Evolutionary conservation across 768 basidiomycete genomes (phyloP).

Genomic region (Lentinus tigrinus): DNA sequence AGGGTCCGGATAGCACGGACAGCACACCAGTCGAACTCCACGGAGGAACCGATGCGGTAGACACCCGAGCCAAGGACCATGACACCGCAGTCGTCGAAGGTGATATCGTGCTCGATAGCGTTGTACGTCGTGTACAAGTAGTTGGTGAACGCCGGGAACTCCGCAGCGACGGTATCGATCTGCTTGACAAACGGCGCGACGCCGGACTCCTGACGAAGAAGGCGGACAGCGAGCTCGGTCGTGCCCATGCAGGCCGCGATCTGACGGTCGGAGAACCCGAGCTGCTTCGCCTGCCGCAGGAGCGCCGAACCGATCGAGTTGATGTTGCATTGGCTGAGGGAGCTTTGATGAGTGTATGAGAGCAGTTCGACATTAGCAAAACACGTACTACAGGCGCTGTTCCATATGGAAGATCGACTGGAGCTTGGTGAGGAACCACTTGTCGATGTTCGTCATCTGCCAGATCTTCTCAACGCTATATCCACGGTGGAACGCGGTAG

Average conservation of each 20-base stretch:
- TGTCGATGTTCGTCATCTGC: slow-evolving; percentile 98
- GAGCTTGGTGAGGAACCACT: slow-evolving; percentile 94
- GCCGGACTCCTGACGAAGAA: slow-evolving; percentile 78
- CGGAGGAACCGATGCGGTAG: slow-evolving; percentile 97
- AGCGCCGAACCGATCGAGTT: slow-evolving; percentile 59
- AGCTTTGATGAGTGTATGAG: too few species aligned
- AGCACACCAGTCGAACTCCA: slow-evolving; percentile 99
- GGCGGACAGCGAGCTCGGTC: slow-evolving; percentile 90
- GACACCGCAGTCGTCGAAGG: slow-evolving; percentile 88
- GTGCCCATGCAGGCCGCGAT: slow-evolving; percentile 81
- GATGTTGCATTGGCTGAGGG: slow-evolving; percentile 56
- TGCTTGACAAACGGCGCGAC: slow-evolving; percentile 95
- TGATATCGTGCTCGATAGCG: slow-evolving; percentile 89
- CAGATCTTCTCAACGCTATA: slow-evolving; percentile 96
- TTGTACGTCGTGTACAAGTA: slow-evolving; percentile 99
- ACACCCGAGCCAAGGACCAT: slow-evolving; percentile 99
- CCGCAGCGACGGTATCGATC: slow-evolving; percentile 98
- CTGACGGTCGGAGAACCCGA: slow-evolving; percentile 95
- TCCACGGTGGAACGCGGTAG: slow-evolving; percentile 88
- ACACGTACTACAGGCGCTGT: slow-evolving; percentile 65
- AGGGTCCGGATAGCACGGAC: slow-evolving; percentile 95
- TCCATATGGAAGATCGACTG: slow-evolving; percentile 84
- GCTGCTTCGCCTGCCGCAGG: slow-evolving; percentile 84
- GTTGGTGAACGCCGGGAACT: slow-evolving; percentile 98
- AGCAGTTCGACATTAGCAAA: too few species aligned